Evolutionary conservation across 768 basidiomycete genomes (phyloP).

Genomic region (Clitopilus passeckerianus): DNA sequence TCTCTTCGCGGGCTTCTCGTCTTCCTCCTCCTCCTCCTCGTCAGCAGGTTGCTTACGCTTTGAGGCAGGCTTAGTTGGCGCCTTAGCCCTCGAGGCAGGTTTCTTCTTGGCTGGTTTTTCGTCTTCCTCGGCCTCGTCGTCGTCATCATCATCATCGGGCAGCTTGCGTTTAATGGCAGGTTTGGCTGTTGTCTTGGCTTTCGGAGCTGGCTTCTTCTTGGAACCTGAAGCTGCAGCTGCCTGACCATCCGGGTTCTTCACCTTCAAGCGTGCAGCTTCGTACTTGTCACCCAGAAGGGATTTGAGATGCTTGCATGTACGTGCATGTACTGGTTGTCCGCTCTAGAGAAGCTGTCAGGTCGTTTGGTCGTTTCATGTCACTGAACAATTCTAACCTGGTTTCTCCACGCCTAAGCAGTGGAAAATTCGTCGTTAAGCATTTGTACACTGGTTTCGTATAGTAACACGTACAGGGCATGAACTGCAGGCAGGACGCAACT

Average conservation of each 20-base stretch:
- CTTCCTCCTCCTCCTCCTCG: neutral
- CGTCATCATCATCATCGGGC: slow-evolving; percentile 9
- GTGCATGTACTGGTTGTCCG: slow-evolving; percentile 36
- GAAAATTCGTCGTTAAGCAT: neutral
- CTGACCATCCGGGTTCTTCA: slow-evolving; percentile 34
- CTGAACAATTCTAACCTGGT: slow-evolving; percentile 14
- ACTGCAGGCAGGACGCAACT: slow-evolving; percentile 9
- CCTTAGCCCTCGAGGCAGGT: slow-evolving; percentile 8
- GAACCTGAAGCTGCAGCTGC: neutral
- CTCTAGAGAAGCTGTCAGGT: slow-evolving; percentile 8
- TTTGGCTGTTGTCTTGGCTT: slow-evolving; percentile 8
- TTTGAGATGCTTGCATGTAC: slow-evolving; percentile 44
- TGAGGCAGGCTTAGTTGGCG: slow-evolving; percentile 9
- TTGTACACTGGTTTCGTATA: neutral
- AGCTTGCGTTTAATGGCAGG: slow-evolving; percentile 14
- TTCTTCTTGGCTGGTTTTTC: slow-evolving; percentile 10
- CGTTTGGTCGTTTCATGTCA: neutral
- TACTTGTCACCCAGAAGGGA: slow-evolving; percentile 40
- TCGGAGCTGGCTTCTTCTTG: slow-evolving; percentile 11
- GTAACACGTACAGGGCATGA: slow-evolving; percentile 25
- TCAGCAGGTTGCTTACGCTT: slow-evolving; percentile 3
- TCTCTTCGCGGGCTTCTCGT: neutral
- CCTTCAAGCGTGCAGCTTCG: slow-evolving; percentile 36
- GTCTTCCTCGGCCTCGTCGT: slow-evolving; percentile 13
- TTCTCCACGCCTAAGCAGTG: slow-evolving; percentile 24